Conservation (phyloP, 345 rosid genomes). For the Syzygium aromaticum region DNA sequence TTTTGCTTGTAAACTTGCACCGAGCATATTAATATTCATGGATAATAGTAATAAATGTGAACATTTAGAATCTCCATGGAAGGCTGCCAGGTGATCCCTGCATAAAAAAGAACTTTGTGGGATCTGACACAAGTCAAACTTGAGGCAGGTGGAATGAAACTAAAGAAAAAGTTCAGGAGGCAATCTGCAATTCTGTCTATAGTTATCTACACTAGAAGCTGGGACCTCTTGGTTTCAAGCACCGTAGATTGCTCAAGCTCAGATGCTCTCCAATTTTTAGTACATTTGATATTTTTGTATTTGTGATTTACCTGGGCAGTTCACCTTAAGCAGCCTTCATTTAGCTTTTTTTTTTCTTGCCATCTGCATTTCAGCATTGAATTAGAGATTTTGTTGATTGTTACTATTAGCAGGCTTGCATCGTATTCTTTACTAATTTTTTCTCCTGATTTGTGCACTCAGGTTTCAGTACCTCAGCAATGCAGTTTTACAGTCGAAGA, state of each 20-base stretch:
- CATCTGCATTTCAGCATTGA: not conserved
- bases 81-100: not conserved
- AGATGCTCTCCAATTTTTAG: not conserved
- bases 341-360: not conserved
- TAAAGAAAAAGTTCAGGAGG: not conserved
- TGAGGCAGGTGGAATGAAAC: not conserved
- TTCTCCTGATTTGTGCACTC: slow-evolving; percentile 15
- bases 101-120: not conserved
- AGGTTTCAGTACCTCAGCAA: slow-evolving; percentile 87
- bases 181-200: not conserved
- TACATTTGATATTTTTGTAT: not conserved
- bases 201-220: not conserved
- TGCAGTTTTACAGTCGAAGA: slow-evolving; percentile 94
- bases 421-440: not conserved
- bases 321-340: not conserved
- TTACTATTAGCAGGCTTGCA: not conserved
- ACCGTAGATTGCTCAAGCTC: not conserved
- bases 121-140: not conserved
- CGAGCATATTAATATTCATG: not conserved
- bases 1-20: not conserved
- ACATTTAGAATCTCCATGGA: not conserved
- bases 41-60: not conserved
- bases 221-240: not conserved
- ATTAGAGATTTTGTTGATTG: not conserved
- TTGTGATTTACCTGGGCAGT: not conserved